A percentile compares a stretch with the other conserved stretches of the same genome.
These are phyloP conservation scores for Madurella mycetomatis DNA, from an alignment of 2,329 filamentous ascomycete genomes.

Conservation along the genomic window DNA sequence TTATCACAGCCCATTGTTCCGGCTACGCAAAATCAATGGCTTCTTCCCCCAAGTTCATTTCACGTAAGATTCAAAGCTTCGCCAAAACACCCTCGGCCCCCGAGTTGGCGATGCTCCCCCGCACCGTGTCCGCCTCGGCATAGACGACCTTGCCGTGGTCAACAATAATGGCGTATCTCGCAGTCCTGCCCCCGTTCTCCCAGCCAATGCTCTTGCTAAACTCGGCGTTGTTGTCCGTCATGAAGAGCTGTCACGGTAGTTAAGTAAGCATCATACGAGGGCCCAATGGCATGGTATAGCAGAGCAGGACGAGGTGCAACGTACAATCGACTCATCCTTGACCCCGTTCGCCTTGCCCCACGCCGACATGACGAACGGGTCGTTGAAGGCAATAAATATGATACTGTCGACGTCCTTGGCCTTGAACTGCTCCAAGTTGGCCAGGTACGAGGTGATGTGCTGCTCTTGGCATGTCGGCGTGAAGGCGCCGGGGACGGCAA, in stretches of 20 bases:
- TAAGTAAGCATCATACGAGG: background rate
- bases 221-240: slow-evolving; percentile 62
- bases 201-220: slow-evolving; percentile 79
- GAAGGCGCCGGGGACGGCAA: slow-evolving; percentile 67
- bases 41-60: background rate
- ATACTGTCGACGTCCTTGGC: slow-evolving; percentile 79
- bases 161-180: slow-evolving; percentile 73
- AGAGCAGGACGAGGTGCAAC: slow-evolving; percentile 22
- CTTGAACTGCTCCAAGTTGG: slow-evolving; percentile 65
- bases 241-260: slow-evolving; percentile 55
- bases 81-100: slow-evolving; percentile 51
- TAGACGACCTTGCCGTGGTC: slow-evolving; percentile 82
- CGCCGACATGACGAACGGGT: slow-evolving; percentile 80
- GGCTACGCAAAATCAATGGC: slow-evolving; percentile 9
- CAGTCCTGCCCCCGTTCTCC: slow-evolving; percentile 69
- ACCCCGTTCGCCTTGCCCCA: slow-evolving; percentile 86
- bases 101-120: slow-evolving; percentile 43
- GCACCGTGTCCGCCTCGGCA: slow-evolving; percentile 65
- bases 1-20: background rate
- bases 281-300: background rate
- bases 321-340: slow-evolving; percentile 60
- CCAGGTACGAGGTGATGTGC: slow-evolving; percentile 77
- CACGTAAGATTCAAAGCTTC: slow-evolving; percentile 41
- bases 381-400: slow-evolving; percentile 78
- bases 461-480: slow-evolving; percentile 79